A percentile compares a stretch with the other conserved stretches of the same genome.
Evolutionary conservation across 2,329 filamentous ascomycete species (phyloP).

Genomic region (Emmonsia crescens): DNA sequence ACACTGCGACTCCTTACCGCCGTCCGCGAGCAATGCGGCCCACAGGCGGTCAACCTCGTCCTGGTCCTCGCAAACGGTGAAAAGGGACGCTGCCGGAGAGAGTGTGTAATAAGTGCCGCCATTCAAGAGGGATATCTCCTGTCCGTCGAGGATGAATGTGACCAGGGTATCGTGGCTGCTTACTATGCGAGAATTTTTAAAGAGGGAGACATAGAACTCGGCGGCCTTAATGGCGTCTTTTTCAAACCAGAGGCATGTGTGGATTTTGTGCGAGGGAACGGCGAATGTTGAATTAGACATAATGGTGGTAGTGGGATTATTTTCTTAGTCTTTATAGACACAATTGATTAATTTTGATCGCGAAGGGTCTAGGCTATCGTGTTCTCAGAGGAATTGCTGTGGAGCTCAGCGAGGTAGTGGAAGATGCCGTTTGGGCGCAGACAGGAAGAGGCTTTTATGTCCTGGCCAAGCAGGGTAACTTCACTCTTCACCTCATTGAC

Average conservation of each 20-base stretch:
- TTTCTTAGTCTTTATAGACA: not conserved
- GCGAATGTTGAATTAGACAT: not conserved
- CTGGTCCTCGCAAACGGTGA: slow-evolving; percentile 37
- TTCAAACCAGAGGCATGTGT: slow-evolving; percentile 18
- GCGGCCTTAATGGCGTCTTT: slow-evolving; percentile 18
- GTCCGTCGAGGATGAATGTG: slow-evolving; percentile 32
- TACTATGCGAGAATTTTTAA: slow-evolving; percentile 18
- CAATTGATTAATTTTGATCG: not conserved
- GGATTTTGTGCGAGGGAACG: slow-evolving; percentile 11
- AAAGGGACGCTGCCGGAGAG: slow-evolving; percentile 35
- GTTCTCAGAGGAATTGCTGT: not conserved
- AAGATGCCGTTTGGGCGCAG: not conserved
- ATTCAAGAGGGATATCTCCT: slow-evolving; percentile 35
- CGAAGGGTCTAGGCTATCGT: not conserved
- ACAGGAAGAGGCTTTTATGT: not conserved
- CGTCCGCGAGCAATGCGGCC: slow-evolving; percentile 34
- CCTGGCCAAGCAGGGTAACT: not conserved
- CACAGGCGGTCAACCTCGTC: slow-evolving; percentile 41
- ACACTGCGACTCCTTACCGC: slow-evolving; percentile 30
- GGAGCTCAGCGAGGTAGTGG: not conserved
- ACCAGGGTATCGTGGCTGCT: slow-evolving; percentile 25
- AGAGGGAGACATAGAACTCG: slow-evolving; percentile 16
- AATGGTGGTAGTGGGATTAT: not conserved
- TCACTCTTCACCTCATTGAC: not conserved
- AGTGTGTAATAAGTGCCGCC: slow-evolving; percentile 34